Conservation (phyloP, 2,329 filamentous ascomycete species). For the Beauveria bassiana region DNA sequence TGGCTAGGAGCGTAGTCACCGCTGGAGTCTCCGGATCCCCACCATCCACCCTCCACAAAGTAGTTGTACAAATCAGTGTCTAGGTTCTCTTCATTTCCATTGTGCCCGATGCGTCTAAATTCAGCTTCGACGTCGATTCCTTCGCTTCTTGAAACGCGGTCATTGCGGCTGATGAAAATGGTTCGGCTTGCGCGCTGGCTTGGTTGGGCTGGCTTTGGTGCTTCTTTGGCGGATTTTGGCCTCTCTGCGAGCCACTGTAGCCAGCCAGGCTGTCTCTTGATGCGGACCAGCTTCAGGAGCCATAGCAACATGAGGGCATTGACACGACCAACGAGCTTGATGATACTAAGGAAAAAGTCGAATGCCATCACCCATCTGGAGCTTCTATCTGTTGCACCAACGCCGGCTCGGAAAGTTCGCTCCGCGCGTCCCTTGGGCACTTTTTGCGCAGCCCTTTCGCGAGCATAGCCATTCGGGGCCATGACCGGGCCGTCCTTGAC, state of each 20-base stretch:
- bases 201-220: conserved; percentile 7
- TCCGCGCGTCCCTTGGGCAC: conserved; percentile 39
- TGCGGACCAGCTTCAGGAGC: conserved; percentile 45
- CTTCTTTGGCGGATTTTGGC: conserved; percentile 21
- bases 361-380: conserved; percentile 69
- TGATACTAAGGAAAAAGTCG: conserved; percentile 71
- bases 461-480: conserved; percentile 53
- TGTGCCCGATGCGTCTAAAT: conserved; percentile 50
- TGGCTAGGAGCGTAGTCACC: conserved; percentile 60
- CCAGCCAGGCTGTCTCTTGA: conserved; percentile 37
- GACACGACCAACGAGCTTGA: conserved; percentile 30
- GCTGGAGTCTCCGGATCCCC: conserved; percentile 74
- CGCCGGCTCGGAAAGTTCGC: conserved; percentile 50
- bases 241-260: conserved; percentile 46
- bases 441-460: conserved; percentile 61
- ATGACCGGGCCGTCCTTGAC: conserved; percentile 38
- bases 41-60: conserved; percentile 79
- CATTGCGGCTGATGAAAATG: conserved; percentile 32
- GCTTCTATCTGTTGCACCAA: conserved; percentile 72
- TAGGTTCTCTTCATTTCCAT: conserved; percentile 54
- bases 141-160: conserved; percentile 50
- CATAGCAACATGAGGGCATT: conserved; percentile 36
- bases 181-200: conserved; percentile 8
- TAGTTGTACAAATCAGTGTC: conserved; percentile 72
- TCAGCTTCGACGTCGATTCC: conserved; percentile 76